A percentile compares a stretch with the other conserved stretches of the same genome.
phyloP scores from a whole-genome alignment of 2,329 filamentous ascomycete genomes.

The Cladophialophora carrionii region DNA sequence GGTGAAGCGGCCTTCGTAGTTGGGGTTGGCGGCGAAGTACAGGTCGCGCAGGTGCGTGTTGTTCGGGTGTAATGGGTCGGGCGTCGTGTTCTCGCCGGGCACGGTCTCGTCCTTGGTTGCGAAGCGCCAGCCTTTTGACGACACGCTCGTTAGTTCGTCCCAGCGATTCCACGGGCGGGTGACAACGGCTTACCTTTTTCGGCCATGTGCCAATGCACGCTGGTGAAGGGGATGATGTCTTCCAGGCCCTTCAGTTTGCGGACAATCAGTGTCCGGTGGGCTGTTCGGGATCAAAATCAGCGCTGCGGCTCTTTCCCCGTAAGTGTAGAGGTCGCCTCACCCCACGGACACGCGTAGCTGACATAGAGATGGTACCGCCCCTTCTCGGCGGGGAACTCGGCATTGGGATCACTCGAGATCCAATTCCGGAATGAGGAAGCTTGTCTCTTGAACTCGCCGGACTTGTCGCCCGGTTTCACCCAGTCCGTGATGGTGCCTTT shows the following conservation, averaged over 20 bases:
- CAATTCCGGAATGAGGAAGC: slow-evolving; percentile 78
- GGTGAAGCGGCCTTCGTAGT: slow-evolving; percentile 79
- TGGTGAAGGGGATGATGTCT: slow-evolving; percentile 74
- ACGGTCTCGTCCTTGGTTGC: slow-evolving; percentile 64
- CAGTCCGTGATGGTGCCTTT: slow-evolving; percentile 73
- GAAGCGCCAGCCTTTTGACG: slow-evolving; percentile 78
- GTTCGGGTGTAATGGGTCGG: slow-evolving; percentile 63
- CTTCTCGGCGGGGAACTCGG: slow-evolving; percentile 81
- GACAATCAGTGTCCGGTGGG: slow-evolving; percentile 83
- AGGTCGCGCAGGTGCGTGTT: slow-evolving; percentile 76
- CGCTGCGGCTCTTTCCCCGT: background rate
- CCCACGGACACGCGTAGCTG: slow-evolving; percentile 92
- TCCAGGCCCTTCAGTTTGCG: slow-evolving; percentile 90
- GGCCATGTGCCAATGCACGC: slow-evolving; percentile 90
- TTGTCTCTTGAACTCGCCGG: slow-evolving; percentile 91
- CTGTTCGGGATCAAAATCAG: slow-evolving; percentile 47
- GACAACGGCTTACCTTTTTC: slow-evolving; percentile 58
- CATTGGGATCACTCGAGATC: slow-evolving; percentile 72
- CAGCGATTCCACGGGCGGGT: background rate
- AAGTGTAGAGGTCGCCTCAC: slow-evolving; percentile 44
- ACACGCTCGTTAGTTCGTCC: background rate
- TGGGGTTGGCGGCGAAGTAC: slow-evolving; percentile 73
- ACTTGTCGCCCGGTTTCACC: slow-evolving; percentile 69
- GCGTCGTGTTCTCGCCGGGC: slow-evolving; percentile 58
- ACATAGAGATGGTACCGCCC: slow-evolving; percentile 93